A percentile compares a stretch with the other conserved stretches of the same genome.
Evolutionary conservation across 306 rosid genomes (phyloP).

Genomic region (Corylus americana): DNA sequence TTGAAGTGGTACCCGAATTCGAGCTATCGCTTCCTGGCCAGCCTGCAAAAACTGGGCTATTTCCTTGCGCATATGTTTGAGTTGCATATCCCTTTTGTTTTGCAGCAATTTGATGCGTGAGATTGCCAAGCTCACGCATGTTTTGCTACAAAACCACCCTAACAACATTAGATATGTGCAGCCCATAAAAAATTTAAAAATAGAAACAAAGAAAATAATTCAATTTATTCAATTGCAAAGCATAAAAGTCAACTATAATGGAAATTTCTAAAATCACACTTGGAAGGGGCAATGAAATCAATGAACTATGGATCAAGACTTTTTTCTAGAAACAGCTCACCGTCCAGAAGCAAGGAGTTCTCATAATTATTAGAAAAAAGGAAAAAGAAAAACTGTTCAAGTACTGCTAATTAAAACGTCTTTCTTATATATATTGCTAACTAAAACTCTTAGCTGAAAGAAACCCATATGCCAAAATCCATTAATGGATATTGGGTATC

Average conservation of each 20-base stretch:
- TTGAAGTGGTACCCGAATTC: conserved; percentile 69
- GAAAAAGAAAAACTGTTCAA: neutral
- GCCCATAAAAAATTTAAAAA: conserved; percentile 2
- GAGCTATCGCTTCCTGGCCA: conserved; percentile 94
- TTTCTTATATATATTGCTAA: neutral
- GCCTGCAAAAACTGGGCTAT: conserved; percentile 91
- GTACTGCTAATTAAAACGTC: too few species aligned
- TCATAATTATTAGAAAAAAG: neutral
- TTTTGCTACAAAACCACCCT: conserved; percentile 64
- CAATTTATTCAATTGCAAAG: conserved; percentile 9
- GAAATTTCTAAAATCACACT: conserved; percentile 19
- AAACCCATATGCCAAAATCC: conserved; percentile 24
- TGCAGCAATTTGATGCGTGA: conserved; percentile 94
- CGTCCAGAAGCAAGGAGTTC: neutral
- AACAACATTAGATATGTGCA: conserved; percentile 11
- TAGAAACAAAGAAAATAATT: neutral
- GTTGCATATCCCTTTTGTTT: conserved; percentile 89
- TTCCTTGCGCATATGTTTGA: conserved; percentile 91
- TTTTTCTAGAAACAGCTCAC: conserved; percentile 22
- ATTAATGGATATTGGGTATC: conserved; percentile 9
- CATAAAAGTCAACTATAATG: neutral
- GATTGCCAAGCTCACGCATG: conserved; percentile 73
- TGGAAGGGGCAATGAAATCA: neutral
- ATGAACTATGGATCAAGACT: conserved; percentile 1
- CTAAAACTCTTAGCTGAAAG: neutral